Evolutionary conservation across 768 basidiomycete genomes (phyloP).

Genomic region (Phanerochaete sordida): DNA sequence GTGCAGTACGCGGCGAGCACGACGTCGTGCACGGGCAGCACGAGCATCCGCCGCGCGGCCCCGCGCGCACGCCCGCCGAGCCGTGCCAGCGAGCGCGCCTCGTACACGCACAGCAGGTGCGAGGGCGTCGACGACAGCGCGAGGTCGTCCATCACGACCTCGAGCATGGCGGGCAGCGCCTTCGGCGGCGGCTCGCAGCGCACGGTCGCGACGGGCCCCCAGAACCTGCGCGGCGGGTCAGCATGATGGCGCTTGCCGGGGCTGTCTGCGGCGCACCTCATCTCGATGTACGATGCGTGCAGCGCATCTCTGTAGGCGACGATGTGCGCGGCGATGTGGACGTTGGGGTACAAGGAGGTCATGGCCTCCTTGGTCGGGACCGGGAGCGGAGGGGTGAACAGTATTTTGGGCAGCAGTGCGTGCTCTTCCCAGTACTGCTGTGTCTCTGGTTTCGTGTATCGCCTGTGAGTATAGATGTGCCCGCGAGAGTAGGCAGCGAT

Average conservation of each 20-base stretch:
- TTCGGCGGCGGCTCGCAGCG: constrained; percentile 12
- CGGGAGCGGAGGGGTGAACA: no score
- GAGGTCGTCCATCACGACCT: constrained; percentile 17
- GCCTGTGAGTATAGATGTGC: no score
- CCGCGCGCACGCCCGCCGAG: neutral
- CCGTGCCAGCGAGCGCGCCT: neutral
- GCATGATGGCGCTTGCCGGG: no score
- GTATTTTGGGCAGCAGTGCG: neutral
- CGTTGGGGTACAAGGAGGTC: neutral
- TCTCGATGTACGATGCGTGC: no score
- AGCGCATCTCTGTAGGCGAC: neutral
- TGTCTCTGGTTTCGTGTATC: neutral
- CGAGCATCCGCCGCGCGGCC: neutral
- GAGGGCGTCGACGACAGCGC: constrained; percentile 12
- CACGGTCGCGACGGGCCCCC: constrained; percentile 1
- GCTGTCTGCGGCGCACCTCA: no score
- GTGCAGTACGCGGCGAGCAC: constrained; percentile 7
- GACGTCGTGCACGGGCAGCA: constrained; percentile 7
- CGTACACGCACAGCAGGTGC: constrained; percentile 18
- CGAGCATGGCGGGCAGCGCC: constrained; percentile 8
- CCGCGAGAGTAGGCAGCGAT: neutral
- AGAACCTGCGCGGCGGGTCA: neutral
- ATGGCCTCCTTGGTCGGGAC: neutral
- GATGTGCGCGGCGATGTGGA: neutral
- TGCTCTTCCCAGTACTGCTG: neutral